These are phyloP conservation scores for Starmerella apis DNA, from an alignment of 805 yeast species.

Conservation along the genomic window DNA sequence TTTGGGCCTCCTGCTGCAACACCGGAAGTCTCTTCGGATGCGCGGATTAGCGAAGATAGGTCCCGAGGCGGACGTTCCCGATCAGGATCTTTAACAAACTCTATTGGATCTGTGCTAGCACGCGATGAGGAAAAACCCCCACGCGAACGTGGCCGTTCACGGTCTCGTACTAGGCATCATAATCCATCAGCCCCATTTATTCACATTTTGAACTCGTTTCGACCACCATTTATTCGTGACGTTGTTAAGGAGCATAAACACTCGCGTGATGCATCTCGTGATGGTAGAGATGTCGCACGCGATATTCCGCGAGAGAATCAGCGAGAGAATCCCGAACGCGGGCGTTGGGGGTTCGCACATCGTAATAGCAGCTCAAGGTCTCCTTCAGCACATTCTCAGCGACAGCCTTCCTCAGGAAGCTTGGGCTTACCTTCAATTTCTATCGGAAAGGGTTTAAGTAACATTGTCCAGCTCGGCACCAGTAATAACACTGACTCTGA, in stretches of 20 bases:
- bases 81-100: conserved; percentile 3
- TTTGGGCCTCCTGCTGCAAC: not conserved
- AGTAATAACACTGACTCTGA: conserved; percentile 1
- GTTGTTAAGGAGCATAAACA: not conserved
- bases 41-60: not conserved
- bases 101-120: not conserved
- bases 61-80: conserved; percentile 1
- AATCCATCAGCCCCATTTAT: conserved; percentile 3
- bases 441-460: not conserved
- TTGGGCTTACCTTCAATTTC: not conserved
- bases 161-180: conserved; percentile 6
- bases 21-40: not conserved
- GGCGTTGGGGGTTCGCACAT: not conserved
- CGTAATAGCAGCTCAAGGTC: not conserved
- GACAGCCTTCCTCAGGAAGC: not conserved
- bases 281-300: not conserved
- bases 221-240: conserved; percentile 6
- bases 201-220: conserved; percentile 10
- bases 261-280: conserved; percentile 2
- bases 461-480: not conserved
- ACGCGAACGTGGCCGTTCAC: conserved; percentile 7
- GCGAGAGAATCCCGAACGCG: conserved; percentile 1
- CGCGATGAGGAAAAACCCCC: not conserved
- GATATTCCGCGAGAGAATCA: not conserved
- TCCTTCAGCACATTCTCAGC: not conserved